phyloP scores from a whole-genome alignment of 2,329 filamentous ascomycete species.

The Fulvia fulva region DNA sequence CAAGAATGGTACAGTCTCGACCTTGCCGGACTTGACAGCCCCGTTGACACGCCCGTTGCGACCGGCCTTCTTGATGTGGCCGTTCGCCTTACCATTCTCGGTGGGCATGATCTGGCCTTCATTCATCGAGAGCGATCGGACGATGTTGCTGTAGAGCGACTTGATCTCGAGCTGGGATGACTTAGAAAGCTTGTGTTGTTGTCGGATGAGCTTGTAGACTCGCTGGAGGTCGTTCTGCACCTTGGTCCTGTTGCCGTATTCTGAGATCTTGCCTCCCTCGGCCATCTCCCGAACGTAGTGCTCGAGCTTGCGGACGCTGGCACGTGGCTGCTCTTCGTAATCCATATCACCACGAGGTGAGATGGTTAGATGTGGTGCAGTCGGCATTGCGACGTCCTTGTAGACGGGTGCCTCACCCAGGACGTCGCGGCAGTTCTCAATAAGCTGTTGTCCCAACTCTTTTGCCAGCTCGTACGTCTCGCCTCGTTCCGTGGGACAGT shows the following conservation, averaged over 20 bases:
- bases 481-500: constrained; percentile 92
- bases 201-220: constrained; percentile 97
- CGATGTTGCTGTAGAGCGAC: constrained; percentile 86
- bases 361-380: constrained; percentile 86
- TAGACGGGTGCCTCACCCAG: constrained; percentile 79
- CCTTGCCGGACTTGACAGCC: constrained; percentile 70
- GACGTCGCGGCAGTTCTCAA: constrained; percentile 96
- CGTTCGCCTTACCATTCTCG: constrained; percentile 67
- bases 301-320: constrained; percentile 92
- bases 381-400: constrained; percentile 92
- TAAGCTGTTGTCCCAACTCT: constrained; percentile 84
- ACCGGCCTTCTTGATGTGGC: constrained; percentile 57
- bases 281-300: constrained; percentile 99
- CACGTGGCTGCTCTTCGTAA: constrained; percentile 80
- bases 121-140: constrained; percentile 94
- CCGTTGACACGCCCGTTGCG: constrained; percentile 48
- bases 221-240: constrained; percentile 92
- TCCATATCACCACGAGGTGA: constrained; percentile 88
- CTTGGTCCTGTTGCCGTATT: constrained; percentile 97
- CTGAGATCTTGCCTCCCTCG: constrained; percentile 94
- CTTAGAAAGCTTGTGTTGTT: constrained; percentile 97
- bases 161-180: constrained; percentile 96
- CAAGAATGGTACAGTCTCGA: constrained; percentile 95
- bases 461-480: constrained; percentile 99
- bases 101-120: constrained; percentile 94